Evolutionary conservation across 163 green algal species (phyloP), one percentile per base, ranked within the genome.

Genomic region (Chlamydomonas reinhardtii): DNA sequence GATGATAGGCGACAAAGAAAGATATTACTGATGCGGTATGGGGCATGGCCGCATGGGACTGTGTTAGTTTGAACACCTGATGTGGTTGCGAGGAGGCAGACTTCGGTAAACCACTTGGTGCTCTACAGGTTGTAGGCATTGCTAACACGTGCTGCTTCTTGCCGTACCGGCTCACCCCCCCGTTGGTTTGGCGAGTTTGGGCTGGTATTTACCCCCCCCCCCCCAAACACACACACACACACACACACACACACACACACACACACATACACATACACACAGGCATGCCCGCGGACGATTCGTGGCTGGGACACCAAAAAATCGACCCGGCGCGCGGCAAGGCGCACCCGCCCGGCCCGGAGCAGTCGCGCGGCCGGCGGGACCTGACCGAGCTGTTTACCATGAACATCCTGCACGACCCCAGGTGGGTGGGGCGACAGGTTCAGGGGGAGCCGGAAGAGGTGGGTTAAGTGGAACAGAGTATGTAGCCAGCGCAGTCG

Each of bases 241-340:
- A n/a, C n/a, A n/a, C n/a, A n/a, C n/a, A n/a, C n/a, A n/a, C n/a
- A n/a, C n/a, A n/a, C n/a, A n/a, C n/a, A n/a, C n/a, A n/a, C n/a
- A 11, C 5, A 6, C 29, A 4, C 66, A 25, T 12, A 22, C 66
- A 0, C 66, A 3, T 20, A 25, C 29, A 0, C 22, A 32, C 90
- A 87, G 91, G 89, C 62, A 31, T 81, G 31, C 86, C 85, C 25
- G 72, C 86, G 0, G 90, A 92, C 70, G 91, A 94, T 69, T 79
- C 84, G 16, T 94, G 91, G 91, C 39, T 94, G 34, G 91, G 91
- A 9, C 74, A 94, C 76, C 74, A 64, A 48, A 43, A 84, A 35
- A 89, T 92, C 4, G 89, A 94, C 74, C 91, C 91, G 3, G 81
- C 89, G 20, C 90, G 88, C 64, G 89, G 91, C 4, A 90, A 85